Evolutionary conservation across 768 basidiomycete species (phyloP).

Genomic region (Suillus discolor): DNA sequence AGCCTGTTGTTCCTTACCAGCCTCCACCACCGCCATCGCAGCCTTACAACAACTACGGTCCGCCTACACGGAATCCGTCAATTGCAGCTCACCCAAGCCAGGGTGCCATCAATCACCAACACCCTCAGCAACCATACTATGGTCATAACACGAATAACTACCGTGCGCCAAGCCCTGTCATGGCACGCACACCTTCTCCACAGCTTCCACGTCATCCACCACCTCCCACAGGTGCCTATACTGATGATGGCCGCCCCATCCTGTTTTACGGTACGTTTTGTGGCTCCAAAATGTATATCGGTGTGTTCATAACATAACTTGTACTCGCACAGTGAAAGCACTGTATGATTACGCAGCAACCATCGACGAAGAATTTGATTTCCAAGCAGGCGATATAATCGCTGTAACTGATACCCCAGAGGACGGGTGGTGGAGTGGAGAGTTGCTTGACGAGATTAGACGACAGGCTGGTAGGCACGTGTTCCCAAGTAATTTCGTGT

Average conservation of each 20-base stretch:
- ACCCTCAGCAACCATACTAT: slow-evolving; percentile 31
- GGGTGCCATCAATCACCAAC: slow-evolving; percentile 30
- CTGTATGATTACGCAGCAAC: slow-evolving; percentile 85
- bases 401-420: slow-evolving; percentile 93
- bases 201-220: slow-evolving; percentile 41
- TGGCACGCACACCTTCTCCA: slow-evolving; percentile 54
- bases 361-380: slow-evolving; percentile 93
- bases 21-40: slow-evolving; percentile 17
- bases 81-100: slow-evolving; percentile 14
- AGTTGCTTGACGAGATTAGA: slow-evolving; percentile 75
- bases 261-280: slow-evolving; percentile 80
- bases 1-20: slow-evolving; percentile 21
- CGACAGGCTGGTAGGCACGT: slow-evolving; percentile 72
- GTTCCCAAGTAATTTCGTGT: slow-evolving; percentile 90
- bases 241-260: slow-evolving; percentile 80
- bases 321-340: slow-evolving; percentile 68
- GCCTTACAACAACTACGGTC: slow-evolving; percentile 14
- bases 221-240: slow-evolving; percentile 72
- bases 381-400: slow-evolving; percentile 93
- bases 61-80: slow-evolving; percentile 10
- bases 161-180: slow-evolving; percentile 44
- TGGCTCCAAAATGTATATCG: slow-evolving; percentile 10
- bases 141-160: slow-evolving; percentile 30
- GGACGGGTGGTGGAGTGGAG: slow-evolving; percentile 98
- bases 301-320: slow-evolving; percentile 7